phyloP scores from a whole-genome alignment of 768 basidiomycete genomes.

The Lactifluus volemus region DNA sequence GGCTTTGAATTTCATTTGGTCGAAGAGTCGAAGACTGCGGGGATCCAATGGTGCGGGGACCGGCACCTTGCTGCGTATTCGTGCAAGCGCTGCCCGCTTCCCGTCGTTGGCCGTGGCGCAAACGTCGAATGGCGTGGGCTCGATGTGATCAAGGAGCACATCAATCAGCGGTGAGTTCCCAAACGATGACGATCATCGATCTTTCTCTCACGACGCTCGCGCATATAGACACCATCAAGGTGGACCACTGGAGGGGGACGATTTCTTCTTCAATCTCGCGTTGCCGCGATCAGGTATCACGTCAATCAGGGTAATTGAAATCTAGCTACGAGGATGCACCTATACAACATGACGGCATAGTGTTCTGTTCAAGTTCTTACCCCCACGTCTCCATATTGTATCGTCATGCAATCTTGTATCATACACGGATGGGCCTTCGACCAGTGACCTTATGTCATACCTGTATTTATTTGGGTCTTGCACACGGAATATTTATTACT shows the following conservation, averaged over 20 bases:
- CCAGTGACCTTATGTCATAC: neutral
- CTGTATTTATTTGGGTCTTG: neutral
- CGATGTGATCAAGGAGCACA: neutral
- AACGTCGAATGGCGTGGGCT: neutral
- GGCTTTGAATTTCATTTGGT: neutral
- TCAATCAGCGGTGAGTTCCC: neutral
- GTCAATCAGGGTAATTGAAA: neutral
- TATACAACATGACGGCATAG: neutral
- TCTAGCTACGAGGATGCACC: neutral
- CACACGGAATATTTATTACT: no score
- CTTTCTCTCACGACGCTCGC: neutral
- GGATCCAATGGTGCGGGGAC: neutral
- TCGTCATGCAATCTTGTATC: neutral
- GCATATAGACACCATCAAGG: neutral
- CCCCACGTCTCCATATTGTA: no score
- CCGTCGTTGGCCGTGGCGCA: neutral
- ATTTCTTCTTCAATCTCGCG: slow-evolving; percentile 1
- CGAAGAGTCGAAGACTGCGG: neutral
- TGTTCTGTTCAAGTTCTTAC: neutral
- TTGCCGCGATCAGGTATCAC: neutral
- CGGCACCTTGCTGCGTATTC: neutral
- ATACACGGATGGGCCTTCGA: neutral
- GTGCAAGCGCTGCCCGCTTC: neutral
- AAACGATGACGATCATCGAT: neutral
- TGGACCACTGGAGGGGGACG: slow-evolving; percentile 1